Conservation (phyloP, 306 rosid species). For the Ormosia emarginata region DNA sequence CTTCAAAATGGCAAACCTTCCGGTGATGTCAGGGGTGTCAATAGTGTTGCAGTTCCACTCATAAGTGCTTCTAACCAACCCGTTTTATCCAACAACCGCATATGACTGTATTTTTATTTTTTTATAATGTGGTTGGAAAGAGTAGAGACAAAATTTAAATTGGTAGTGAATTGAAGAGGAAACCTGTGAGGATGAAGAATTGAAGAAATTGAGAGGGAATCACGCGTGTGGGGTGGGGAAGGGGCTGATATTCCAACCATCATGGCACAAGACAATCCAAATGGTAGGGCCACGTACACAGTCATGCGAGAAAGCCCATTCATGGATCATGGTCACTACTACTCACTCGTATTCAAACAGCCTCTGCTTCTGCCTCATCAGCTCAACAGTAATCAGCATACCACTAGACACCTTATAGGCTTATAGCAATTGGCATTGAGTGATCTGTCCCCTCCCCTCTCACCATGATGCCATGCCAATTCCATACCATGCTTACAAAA, state of each 20-base stretch:
- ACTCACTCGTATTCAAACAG: neutral
- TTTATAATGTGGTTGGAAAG: neutral
- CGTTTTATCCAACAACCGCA: neutral
- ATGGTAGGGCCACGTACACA: conserved; percentile 36
- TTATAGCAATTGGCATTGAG: neutral
- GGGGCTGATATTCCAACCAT: neutral
- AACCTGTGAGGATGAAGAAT: neutral
- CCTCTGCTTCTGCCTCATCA: neutral
- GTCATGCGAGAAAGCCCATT: conserved; percentile 8
- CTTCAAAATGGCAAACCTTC: neutral
- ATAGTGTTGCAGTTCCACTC: conserved; percentile 8
- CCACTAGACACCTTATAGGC: neutral
- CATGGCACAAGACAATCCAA: conserved; percentile 27
- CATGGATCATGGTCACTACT: neutral
- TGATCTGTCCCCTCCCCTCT: conserved; percentile 2
- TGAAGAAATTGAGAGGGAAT: conserved; percentile 37
- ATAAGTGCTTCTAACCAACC: neutral
- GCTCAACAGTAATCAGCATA: neutral
- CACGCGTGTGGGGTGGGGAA: conserved; percentile 47
- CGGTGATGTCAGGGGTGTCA: conserved; percentile 2
- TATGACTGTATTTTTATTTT: neutral
- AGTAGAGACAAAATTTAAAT: conserved; percentile 25
- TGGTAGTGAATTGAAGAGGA: neutral
- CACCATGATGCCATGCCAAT: conserved; percentile 3
- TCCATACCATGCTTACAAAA: conserved; percentile 1